These are phyloP conservation scores for Epichloe brachyelytri DNA, from an alignment of 2,329 filamentous ascomycete species.

Conservation along the genomic window DNA sequence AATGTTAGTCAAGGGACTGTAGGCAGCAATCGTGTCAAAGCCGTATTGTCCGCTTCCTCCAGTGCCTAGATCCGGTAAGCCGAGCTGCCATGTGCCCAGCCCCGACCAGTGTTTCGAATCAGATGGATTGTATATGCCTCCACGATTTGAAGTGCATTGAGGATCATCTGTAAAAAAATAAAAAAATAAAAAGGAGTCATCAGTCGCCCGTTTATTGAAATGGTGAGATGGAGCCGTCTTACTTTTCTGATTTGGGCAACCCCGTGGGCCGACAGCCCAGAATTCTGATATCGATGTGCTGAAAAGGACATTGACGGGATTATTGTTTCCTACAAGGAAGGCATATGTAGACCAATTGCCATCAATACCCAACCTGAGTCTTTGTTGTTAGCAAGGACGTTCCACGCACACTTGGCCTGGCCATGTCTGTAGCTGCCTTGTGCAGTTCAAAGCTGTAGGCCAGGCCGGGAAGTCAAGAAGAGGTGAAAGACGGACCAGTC, in stretches of 20 bases:
- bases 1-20: conserved; percentile 24
- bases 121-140: conserved; percentile 41
- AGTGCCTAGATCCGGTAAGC: conserved; percentile 44
- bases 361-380: conserved; percentile 46
- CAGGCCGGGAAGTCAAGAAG: background rate
- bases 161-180: conserved; percentile 24
- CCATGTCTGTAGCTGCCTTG: background rate
- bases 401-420: background rate
- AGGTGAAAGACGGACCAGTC: conserved; percentile 9
- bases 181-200: conserved; percentile 4
- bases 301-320: conserved; percentile 30
- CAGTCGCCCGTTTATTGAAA: background rate
- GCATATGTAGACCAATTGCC: conserved; percentile 61
- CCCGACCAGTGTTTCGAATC: conserved; percentile 45
- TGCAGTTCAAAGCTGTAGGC: background rate
- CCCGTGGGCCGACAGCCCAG: conserved; percentile 49
- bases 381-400: background rate
- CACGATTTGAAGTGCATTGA: conserved; percentile 43
- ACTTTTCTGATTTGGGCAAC: conserved; percentile 33
- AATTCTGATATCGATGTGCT: conserved; percentile 60
- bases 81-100: conserved; percentile 47
- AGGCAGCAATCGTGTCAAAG: conserved; percentile 33
- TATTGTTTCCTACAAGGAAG: conserved; percentile 33
- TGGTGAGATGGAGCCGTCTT: conserved; percentile 16
- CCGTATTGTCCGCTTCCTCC: conserved; percentile 53